Conservation (phyloP, 169 alveolate species). For the Plasmodium sp. region DNA sequence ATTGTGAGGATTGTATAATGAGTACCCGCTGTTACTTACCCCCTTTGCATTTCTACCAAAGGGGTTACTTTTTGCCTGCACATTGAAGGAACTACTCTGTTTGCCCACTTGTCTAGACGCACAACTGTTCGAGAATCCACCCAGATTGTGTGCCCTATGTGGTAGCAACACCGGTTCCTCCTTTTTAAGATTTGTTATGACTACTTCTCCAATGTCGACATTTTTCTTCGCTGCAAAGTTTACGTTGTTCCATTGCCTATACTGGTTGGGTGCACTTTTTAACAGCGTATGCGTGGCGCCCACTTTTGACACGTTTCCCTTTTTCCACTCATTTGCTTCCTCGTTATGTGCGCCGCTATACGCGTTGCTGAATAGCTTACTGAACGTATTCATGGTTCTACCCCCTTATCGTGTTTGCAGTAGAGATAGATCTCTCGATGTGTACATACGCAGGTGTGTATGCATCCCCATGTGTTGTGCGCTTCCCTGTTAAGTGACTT, state of each 20-base stretch:
- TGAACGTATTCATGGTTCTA: conserved; percentile 34
- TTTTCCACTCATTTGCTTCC: conserved; percentile 18
- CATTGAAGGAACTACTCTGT: background rate
- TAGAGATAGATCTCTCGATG: background rate
- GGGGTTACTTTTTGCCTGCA: background rate
- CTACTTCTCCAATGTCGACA: conserved; percentile 4
- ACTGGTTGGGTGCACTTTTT: background rate
- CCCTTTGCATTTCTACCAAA: background rate
- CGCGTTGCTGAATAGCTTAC: conserved; percentile 9
- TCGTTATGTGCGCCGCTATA: conserved; percentile 2
- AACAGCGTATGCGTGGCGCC: background rate
- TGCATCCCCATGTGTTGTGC: background rate
- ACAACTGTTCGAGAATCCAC: background rate
- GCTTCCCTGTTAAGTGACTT: background rate
- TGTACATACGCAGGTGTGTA: background rate
- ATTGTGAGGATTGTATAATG: background rate
- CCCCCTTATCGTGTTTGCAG: background rate
- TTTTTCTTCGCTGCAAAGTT: background rate
- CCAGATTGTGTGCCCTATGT: background rate
- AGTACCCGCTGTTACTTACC: background rate
- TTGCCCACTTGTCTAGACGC: background rate
- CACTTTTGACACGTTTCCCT: conserved; percentile 2
- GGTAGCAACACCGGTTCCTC: background rate
- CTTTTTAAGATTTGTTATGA: background rate
- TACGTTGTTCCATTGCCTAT: conserved; percentile 1